Evolutionary conservation across 768 basidiomycete genomes (phyloP), one percentile per base, ranked within the genome.

Genomic region (Lactifluus piperatus): DNA sequence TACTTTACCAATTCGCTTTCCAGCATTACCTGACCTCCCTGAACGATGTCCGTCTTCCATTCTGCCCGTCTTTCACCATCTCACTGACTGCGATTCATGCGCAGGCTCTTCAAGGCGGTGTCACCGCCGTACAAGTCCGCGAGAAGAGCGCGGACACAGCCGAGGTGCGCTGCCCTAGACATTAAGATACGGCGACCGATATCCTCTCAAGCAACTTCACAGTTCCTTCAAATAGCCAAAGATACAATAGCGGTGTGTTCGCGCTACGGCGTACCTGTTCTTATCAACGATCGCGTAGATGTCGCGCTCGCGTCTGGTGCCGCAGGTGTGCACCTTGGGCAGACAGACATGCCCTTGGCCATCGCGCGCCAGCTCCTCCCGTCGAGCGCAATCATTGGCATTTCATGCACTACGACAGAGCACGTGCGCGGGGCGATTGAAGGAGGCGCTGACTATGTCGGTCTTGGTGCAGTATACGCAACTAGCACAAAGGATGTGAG

Each of bases 211-310:
- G 3, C 6, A 10, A 41, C 24, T 50, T 48, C 22, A 44, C 52
- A 94, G 88, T 94, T 95, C 67, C 78, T 92, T 56, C 76, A 83
- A 57, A 77, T 94, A 57, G 93, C 93, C 0, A 68, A 68, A 47
- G 74, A 76, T 64, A 86, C 83, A 16, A 90, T 93, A 68, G 74
- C 66, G 18, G 71, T 97, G 5, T 93, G 90, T 66, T 79, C 82
- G 63, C 79, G 78, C 71, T 87, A 91, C 76, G 76, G 80, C 43
- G 80, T 95, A 29, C 93, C 92, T 0, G 73, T 97, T 5, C 75
- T 97, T 58, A 88, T 97, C 72, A 91, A 93, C 68, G 88, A 91
- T 70, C 82, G 92, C 11, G 76, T 95, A 57, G 94, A 97, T 66
- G 82, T 97, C 24, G 91, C 88, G 9, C 76, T 94, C 22, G 88